Conservation (phyloP, 352 stramenopile species). For the Phytopythium ostracodes region DNA sequence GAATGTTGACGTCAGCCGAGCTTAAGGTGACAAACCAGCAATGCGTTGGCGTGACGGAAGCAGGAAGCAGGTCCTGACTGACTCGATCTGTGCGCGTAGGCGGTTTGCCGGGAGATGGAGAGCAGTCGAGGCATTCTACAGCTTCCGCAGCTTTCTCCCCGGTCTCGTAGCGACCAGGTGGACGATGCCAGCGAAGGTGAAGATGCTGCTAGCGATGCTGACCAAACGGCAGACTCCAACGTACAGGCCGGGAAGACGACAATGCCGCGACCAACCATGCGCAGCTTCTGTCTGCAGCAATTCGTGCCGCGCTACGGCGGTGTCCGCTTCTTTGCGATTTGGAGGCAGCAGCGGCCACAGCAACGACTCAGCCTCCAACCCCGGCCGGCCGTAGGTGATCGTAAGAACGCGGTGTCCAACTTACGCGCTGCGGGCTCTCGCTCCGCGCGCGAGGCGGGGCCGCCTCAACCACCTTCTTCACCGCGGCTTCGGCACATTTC, state of each 20-base stretch:
- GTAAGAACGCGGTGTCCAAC: constrained; percentile 4
- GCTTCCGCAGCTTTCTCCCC: constrained; percentile 4
- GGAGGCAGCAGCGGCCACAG: constrained; percentile 16
- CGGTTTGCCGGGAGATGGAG: constrained; percentile 38
- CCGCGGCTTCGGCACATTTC: background rate
- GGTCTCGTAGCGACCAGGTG: background rate
- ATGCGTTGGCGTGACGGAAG: background rate
- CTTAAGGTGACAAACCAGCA: constrained; percentile 22
- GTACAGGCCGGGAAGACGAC: background rate
- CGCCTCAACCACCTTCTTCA: background rate
- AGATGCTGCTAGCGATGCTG: background rate
- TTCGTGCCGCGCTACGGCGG: constrained; percentile 24
- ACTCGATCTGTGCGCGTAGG: constrained; percentile 11
- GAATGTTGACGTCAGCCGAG: constrained; percentile 18
- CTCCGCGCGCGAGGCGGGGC: background rate
- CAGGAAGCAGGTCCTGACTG: background rate
- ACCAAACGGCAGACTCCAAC: background rate
- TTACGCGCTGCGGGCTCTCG: background rate
- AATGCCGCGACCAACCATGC: background rate
- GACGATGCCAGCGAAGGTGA: background rate
- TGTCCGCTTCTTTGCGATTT: constrained; percentile 38
- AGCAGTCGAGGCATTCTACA: constrained; percentile 9
- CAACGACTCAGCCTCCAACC: background rate
- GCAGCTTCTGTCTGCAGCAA: constrained; percentile 41
- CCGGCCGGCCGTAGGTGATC: background rate